These are phyloP conservation scores for Centella asiatica DNA, from an alignment of 129 eudicot species.

Conservation along the genomic window DNA sequence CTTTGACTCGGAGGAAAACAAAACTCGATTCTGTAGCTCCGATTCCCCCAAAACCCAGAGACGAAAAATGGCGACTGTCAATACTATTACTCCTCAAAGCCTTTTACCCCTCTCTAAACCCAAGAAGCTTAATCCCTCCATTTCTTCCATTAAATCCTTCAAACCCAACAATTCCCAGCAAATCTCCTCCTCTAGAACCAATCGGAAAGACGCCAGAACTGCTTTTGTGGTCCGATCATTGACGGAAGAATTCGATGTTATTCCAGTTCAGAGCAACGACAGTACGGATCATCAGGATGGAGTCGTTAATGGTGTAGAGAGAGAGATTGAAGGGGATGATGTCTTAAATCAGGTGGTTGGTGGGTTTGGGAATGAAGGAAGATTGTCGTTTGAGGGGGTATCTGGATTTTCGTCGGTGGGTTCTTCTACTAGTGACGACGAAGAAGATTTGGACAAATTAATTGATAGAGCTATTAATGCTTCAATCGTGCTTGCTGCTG, in stretches of 20 bases:
- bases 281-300: conserved; percentile 40
- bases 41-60: conserved; percentile 12
- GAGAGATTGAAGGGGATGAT: conserved; percentile 32
- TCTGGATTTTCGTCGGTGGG: conserved; percentile 42
- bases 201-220: conserved; percentile 11
- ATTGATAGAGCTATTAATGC: conserved; percentile 86
- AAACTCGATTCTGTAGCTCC: conserved; percentile 12
- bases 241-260: conserved; percentile 30
- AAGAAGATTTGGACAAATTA: conserved; percentile 33
- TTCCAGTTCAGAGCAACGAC: conserved; percentile 35
- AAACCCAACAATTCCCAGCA: conserved; percentile 17
- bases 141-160: conserved; percentile 7
- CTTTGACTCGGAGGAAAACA: conserved; percentile 22
- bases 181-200: conserved; percentile 18
- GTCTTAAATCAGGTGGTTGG: conserved; percentile 39
- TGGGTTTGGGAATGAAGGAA: conserved; percentile 68
- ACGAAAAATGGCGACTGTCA: conserved; percentile 44
- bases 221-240: conserved; percentile 21
- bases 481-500: conserved; percentile 79
- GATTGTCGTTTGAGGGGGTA: conserved; percentile 60
- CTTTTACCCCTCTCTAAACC: conserved; percentile 36
- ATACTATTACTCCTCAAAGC: conserved; percentile 27
- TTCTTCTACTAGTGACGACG: conserved; percentile 30
- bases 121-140: conserved; percentile 26
- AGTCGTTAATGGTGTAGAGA: conserved; percentile 30